phyloP scores from a whole-genome alignment of 495 filamentous ascomycete species.

The Penicillium herquei region DNA sequence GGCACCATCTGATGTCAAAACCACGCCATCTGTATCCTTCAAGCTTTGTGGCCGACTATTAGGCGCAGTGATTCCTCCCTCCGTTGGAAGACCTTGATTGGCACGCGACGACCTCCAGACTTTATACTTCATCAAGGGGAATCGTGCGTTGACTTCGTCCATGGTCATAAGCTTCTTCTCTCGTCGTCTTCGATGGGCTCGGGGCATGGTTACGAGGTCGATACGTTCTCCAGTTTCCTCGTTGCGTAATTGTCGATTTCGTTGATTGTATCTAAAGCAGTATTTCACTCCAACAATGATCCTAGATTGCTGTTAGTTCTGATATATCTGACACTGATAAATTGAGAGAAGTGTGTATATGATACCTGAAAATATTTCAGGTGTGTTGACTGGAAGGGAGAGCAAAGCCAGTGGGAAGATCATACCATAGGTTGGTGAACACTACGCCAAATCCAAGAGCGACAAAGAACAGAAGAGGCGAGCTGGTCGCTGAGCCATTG shows the following conservation, averaged over 20 bases:
- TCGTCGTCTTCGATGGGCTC: slow-evolving; percentile 74
- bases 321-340: too few relatives aligned
- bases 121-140: slow-evolving; percentile 95
- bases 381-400: not conserved
- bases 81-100: slow-evolving; percentile 75
- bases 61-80: slow-evolving; percentile 80
- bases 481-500: slow-evolving; percentile 56
- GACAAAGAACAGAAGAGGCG: slow-evolving; percentile 93
- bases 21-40: slow-evolving; percentile 16
- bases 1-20: slow-evolving; percentile 11
- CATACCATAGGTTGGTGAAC: slow-evolving; percentile 96
- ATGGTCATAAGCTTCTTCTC: slow-evolving; percentile 99
- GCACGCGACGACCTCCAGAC: slow-evolving; percentile 84
- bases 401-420: slow-evolving; percentile 11
- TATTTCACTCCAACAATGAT: slow-evolving; percentile 99
- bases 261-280: slow-evolving; percentile 96
- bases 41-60: slow-evolving; percentile 33
- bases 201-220: slow-evolving; percentile 75
- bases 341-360: too few relatives aligned
- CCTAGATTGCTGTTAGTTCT: slow-evolving; percentile 52
- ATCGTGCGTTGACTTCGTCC: slow-evolving; percentile 97
- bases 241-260: slow-evolving; percentile 75
- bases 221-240: slow-evolving; percentile 85
- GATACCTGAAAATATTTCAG: too few relatives aligned
- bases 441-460: slow-evolving; percentile 97